These are phyloP conservation scores for Rhizopus microsporus DNA, from an alignment of 371 early-diverging fungal genomes.

Conservation along the genomic window DNA sequence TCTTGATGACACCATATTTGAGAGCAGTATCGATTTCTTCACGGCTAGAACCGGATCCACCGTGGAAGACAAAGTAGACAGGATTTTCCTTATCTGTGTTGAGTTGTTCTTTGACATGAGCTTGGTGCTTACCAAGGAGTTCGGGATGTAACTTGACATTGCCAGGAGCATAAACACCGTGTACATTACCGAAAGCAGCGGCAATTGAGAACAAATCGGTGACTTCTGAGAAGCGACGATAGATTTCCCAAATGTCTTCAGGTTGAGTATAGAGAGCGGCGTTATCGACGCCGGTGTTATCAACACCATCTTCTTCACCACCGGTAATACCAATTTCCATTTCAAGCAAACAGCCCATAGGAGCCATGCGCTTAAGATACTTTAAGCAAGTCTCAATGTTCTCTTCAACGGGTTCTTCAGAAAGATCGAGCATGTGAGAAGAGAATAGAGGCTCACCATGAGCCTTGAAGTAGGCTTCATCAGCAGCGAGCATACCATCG, in stretches of 20 bases:
- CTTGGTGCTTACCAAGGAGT: constrained; percentile 87
- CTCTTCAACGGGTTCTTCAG: constrained; percentile 87
- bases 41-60: constrained; percentile 88
- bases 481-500: constrained; percentile 89
- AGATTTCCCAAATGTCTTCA: constrained; percentile 91
- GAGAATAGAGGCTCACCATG: constrained; percentile 93
- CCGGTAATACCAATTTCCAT: constrained; percentile 97
- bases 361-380: constrained; percentile 88
- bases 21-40: constrained; percentile 85
- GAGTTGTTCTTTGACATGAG: constrained; percentile 73
- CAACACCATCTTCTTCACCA: constrained; percentile 95
- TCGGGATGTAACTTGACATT: constrained; percentile 89
- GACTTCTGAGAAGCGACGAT: constrained; percentile 76
- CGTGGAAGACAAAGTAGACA: constrained; percentile 93
- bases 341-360: constrained; percentile 82
- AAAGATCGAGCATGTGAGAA: constrained; percentile 94
- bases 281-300: constrained; percentile 88
- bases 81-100: constrained; percentile 64
- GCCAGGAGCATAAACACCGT: constrained; percentile 92
- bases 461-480: constrained; percentile 88
- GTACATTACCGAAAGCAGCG: constrained; percentile 89
- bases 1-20: constrained; percentile 84
- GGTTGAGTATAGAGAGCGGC: constrained; percentile 88
- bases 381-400: constrained; percentile 85
- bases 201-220: constrained; percentile 88